Evolutionary conservation across 768 basidiomycete species (phyloP), one percentile per base, ranked within the genome.

Genomic region (Macrolepiota dolichaula): DNA sequence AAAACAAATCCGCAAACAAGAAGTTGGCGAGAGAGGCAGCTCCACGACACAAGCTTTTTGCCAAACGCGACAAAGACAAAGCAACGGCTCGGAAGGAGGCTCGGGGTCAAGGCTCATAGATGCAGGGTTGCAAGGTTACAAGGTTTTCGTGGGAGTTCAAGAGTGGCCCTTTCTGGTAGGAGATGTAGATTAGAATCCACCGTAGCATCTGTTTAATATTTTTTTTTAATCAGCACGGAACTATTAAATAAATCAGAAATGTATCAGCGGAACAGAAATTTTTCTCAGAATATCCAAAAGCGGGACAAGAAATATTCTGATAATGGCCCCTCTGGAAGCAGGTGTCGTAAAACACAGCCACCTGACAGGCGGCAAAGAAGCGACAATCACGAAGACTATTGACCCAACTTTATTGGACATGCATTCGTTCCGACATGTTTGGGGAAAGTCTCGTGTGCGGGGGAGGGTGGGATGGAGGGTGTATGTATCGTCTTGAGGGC

Each of bases 1-100:
- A 93, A 73, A 94, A 95, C 77, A 93, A 92, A 73, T 90, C 88
- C 22, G 91, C 87, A 54, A 96, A 96, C 81, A 91, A 89, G 79
- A 85, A 85, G 59, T 78, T 92, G 10, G 84, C 89, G 27, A 77
- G 79, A 37, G 82, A 80, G 58, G 66, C 73, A 17, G 72, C 80
- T 44, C 79, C 80, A 58, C 83, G 92, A 53, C 85, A 92, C 79
- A 92, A 90, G 73, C 72, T 94, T 25, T 94, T 95, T 72, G 80
- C 85, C 52, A 92, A 92, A 73, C 86, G 92, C 40, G 91, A 93
- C 62, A 89, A 88, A 76, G 87, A 90, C 36, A 84, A 84, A 69
- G 86, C 85, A 32, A 76, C 75, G 11, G 79, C 78, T 50, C 72
- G 74, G 69, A 83, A 83, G 69, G 80, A 80, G 67, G 75, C 74